A percentile compares a stretch with the other conserved stretches of the same genome.
Conservation (phyloP, 176 grass and related monocot species). For the Chloris gayana region DNA sequence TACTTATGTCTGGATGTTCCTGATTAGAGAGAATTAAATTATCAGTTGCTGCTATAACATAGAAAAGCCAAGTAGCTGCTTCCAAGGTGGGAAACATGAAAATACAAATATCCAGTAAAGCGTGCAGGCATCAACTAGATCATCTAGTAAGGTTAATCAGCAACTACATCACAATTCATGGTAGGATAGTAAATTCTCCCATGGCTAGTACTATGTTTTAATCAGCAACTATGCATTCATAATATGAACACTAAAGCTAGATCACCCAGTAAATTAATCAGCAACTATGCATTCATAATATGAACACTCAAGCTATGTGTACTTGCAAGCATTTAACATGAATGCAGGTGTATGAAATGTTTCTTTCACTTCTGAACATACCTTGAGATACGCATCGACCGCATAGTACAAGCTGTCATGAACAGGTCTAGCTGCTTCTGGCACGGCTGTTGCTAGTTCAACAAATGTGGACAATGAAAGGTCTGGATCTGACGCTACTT, state of each 20-base stretch:
- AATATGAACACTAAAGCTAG: too few relatives aligned
- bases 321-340: slow-evolving; percentile 5
- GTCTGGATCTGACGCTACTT: slow-evolving; percentile 83
- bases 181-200: background rate
- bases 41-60: slow-evolving; percentile 8
- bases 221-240: slow-evolving; percentile 22
- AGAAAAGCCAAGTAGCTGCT: background rate
- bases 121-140: background rate
- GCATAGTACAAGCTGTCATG: slow-evolving; percentile 87
- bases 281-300: slow-evolving; percentile 20
- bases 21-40: slow-evolving; percentile 50
- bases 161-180: background rate
- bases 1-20: slow-evolving; percentile 74
- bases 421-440: slow-evolving; percentile 69
- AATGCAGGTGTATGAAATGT: slow-evolving; percentile 19
- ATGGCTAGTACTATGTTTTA: background rate
- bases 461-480: slow-evolving; percentile 73
- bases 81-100: background rate
- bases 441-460: slow-evolving; percentile 68
- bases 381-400: slow-evolving; percentile 96
- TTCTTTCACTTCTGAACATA: slow-evolving; percentile 34
- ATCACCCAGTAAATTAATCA: background rate
- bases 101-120: background rate
- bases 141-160: background rate
- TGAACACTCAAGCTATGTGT: background rate